phyloP scores from a whole-genome alignment of 2,329 filamentous ascomycete species.

The Cladosporium sp. region DNA sequence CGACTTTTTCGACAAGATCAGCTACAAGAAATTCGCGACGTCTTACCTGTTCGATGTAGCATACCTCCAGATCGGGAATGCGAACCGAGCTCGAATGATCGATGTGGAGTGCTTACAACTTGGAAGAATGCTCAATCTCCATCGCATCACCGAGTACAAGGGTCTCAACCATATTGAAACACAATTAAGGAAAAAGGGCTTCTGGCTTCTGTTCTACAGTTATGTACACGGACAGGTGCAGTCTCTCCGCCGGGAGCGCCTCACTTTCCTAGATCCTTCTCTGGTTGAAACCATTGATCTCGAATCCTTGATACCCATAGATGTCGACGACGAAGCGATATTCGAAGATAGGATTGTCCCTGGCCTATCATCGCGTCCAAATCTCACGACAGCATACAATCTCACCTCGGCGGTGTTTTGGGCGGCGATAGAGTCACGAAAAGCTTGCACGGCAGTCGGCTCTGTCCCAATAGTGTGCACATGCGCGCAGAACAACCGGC shows the following conservation, averaged over 20 bases:
- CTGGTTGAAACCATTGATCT: slow-evolving; percentile 17
- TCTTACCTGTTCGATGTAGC: slow-evolving; percentile 20
- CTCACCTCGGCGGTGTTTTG: slow-evolving; percentile 10
- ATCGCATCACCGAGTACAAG: slow-evolving; percentile 13
- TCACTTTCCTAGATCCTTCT: slow-evolving; percentile 12
- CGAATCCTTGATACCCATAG: slow-evolving; percentile 15
- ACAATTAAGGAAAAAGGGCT: slow-evolving; percentile 21
- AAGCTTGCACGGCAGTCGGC: neutral
- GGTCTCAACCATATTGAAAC: slow-evolving; percentile 22
- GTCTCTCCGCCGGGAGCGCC: slow-evolving; percentile 17
- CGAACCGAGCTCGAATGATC: slow-evolving; percentile 16
- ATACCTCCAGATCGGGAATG: slow-evolving; percentile 16
- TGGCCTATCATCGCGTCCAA: neutral
- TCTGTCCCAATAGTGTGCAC: neutral
- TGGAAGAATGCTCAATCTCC: slow-evolving; percentile 17
- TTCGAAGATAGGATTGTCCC: slow-evolving; percentile 14
- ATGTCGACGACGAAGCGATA: slow-evolving; percentile 19
- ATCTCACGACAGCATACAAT: slow-evolving; percentile 17
- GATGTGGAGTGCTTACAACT: slow-evolving; percentile 20
- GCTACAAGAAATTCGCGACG: slow-evolving; percentile 19
- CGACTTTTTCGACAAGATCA: slow-evolving; percentile 20
- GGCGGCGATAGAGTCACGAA: slow-evolving; percentile 15
- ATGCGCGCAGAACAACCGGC: neutral
- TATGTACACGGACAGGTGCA: slow-evolving; percentile 18
- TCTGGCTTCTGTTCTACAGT: slow-evolving; percentile 22